phyloP scores from a whole-genome alignment of 225 moss, liverwort and hornwort species.

The Lunularia cruciata region DNA sequence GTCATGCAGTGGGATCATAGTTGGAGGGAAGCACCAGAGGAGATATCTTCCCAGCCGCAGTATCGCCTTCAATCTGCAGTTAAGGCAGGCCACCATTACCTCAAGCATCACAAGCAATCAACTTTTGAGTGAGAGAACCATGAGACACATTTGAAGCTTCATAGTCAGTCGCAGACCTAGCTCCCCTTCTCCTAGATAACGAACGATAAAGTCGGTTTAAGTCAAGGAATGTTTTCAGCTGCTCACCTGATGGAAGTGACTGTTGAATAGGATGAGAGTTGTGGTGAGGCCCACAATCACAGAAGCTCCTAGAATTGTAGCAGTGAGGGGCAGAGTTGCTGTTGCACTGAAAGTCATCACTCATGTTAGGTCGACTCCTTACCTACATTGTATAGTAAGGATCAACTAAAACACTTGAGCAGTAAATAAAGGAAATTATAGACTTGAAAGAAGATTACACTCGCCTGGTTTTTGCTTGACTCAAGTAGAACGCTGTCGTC shows the following conservation, averaged over 20 bases:
- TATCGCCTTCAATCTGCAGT: conserved; percentile 82
- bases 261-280: conserved; percentile 86
- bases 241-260: conserved; percentile 95
- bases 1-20: too few relatives aligned
- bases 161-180: neutral
- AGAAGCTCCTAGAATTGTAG: conserved; percentile 67
- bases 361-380: neutral
- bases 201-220: neutral
- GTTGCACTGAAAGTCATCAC: conserved; percentile 20
- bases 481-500: conserved; percentile 85
- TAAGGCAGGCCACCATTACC: neutral
- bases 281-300: conserved; percentile 88
- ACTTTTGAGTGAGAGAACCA: neutral
- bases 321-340: conserved; percentile 48
- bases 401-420: neutral
- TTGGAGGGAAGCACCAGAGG: conserved; percentile 72
- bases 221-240: neutral
- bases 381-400: neutral
- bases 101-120: neutral
- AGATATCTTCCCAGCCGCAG: conserved; percentile 71
- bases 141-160: neutral
- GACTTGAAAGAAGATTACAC: neutral
- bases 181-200: neutral
- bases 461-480: conserved; percentile 65
- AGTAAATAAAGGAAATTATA: neutral